phyloP scores from a whole-genome alignment of 225 moss, liverwort and hornwort species.

The Marchantia paleacea region DNA sequence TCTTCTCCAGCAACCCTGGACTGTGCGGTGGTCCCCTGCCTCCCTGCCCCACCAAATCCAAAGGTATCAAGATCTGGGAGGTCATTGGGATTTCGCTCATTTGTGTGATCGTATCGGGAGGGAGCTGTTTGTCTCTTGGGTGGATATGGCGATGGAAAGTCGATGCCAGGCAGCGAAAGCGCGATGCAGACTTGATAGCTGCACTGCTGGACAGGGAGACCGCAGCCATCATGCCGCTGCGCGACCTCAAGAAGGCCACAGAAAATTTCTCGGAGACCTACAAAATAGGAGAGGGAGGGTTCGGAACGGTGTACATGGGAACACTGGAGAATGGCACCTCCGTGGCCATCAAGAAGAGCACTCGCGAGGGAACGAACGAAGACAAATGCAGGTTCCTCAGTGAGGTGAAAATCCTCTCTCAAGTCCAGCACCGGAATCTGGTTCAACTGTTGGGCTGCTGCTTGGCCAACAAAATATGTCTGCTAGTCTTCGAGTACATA shows the following conservation, averaged over 20 bases:
- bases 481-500: too few species aligned
- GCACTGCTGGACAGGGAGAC: not conserved
- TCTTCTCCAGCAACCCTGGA: not conserved
- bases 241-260: conserved; percentile 2
- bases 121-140: not conserved
- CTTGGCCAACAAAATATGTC: not conserved
- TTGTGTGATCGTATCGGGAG: not conserved
- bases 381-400: conserved; percentile 11
- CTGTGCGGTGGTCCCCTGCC: not conserved
- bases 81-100: not conserved
- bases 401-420: conserved; percentile 3
- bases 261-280: not conserved
- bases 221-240: not conserved
- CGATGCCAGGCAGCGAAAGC: not conserved
- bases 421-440: not conserved
- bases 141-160: not conserved
- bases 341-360: conserved; percentile 7
- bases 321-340: not conserved
- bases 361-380: not conserved
- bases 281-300: not conserved
- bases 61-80: not conserved
- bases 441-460: conserved; percentile 5
- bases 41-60: not conserved
- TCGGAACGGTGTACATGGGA: not conserved
- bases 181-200: conserved; percentile 1